A percentile compares a stretch with the other conserved stretches of the same genome.
These are phyloP conservation scores for Leccinum sublutescens DNA, from an alignment of 768 basidiomycete genomes.

Conservation along the genomic window DNA sequence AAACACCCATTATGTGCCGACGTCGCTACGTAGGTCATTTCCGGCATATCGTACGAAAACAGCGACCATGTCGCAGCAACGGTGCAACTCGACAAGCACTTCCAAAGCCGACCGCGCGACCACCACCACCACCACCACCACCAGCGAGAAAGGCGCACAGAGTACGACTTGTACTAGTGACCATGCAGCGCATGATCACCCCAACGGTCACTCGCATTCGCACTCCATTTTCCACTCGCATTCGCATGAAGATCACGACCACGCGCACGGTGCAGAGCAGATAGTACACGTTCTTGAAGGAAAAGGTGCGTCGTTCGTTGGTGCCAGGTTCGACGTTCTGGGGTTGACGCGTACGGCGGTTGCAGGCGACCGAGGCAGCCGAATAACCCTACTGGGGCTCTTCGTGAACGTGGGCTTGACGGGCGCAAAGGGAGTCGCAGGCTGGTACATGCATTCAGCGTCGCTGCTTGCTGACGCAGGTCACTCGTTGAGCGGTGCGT, in stretches of 20 bases:
- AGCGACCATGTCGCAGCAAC: slow-evolving; percentile 23
- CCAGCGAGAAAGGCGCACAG: slow-evolving; percentile 10
- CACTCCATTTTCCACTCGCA: slow-evolving; percentile 69
- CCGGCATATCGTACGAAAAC: not conserved
- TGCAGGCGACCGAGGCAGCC: slow-evolving; percentile 75
- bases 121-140: slow-evolving; percentile 32
- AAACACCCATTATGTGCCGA: not conserved
- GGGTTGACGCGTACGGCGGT: not conserved
- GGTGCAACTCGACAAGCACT: slow-evolving; percentile 18
- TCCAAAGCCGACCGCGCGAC: slow-evolving; percentile 28
- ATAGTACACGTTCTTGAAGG: slow-evolving; percentile 69
- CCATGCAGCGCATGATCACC: slow-evolving; percentile 32
- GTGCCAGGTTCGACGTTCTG: not conserved
- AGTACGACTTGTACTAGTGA: slow-evolving; percentile 29
- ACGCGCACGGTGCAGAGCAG: slow-evolving; percentile 60
- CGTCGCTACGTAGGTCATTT: slow-evolving; percentile 14
- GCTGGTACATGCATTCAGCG: slow-evolving; percentile 88
- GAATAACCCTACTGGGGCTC: slow-evolving; percentile 83
- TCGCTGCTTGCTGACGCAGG: slow-evolving; percentile 92
- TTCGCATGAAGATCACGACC: slow-evolving; percentile 57
- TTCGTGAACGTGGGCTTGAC: slow-evolving; percentile 82
- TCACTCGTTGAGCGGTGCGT: slow-evolving; percentile 82
- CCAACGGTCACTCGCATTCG: slow-evolving; percentile 48
- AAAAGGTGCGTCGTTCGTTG: slow-evolving; percentile 44
- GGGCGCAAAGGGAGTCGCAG: slow-evolving; percentile 79